phyloP scores from a whole-genome alignment of 768 basidiomycete species.

The Amanita subjunquillea region DNA sequence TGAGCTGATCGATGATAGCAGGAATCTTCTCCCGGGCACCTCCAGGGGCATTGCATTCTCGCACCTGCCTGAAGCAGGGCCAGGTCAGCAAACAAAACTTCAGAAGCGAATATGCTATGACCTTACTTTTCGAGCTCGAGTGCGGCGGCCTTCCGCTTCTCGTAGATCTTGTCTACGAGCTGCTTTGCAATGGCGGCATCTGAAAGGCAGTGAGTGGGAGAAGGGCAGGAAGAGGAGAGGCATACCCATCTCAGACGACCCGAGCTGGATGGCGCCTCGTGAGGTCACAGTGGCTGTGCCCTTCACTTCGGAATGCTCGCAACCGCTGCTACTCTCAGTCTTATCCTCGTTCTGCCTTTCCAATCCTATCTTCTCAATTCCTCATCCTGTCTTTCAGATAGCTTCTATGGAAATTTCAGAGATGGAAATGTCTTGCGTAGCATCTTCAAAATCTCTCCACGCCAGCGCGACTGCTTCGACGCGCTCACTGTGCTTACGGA shows the following conservation, averaged over 20 bases:
- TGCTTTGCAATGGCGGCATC: constrained; percentile 72
- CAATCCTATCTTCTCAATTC: constrained; percentile 25
- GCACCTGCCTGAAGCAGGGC: constrained; percentile 50
- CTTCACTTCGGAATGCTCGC: constrained; percentile 9
- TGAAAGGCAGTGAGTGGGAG: constrained; percentile 16
- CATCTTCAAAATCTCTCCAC: constrained; percentile 25
- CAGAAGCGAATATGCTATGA: background rate
- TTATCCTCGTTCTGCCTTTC: constrained; percentile 38
- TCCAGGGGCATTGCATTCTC: constrained; percentile 75
- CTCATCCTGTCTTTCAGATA: constrained; percentile 34
- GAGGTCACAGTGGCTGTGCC: constrained; percentile 11
- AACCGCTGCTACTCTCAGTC: constrained; percentile 13
- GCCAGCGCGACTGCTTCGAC: background rate
- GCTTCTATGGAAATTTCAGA: constrained; percentile 48
- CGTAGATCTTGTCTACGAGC: constrained; percentile 89
- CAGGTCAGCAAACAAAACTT: background rate
- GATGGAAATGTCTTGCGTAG: constrained; percentile 28
- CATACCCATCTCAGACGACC: constrained; percentile 3
- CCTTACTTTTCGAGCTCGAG: constrained; percentile 89
- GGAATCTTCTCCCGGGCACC: constrained; percentile 67
- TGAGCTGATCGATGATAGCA: constrained; percentile 88
- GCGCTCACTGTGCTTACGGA: background rate
- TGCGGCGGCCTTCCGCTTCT: constrained; percentile 92
- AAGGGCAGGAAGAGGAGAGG: background rate
- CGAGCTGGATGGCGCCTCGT: background rate